These are phyloP conservation scores for Physaria fendleri DNA, from an alignment of 345 rosid genomes.

Conservation along the genomic window DNA sequence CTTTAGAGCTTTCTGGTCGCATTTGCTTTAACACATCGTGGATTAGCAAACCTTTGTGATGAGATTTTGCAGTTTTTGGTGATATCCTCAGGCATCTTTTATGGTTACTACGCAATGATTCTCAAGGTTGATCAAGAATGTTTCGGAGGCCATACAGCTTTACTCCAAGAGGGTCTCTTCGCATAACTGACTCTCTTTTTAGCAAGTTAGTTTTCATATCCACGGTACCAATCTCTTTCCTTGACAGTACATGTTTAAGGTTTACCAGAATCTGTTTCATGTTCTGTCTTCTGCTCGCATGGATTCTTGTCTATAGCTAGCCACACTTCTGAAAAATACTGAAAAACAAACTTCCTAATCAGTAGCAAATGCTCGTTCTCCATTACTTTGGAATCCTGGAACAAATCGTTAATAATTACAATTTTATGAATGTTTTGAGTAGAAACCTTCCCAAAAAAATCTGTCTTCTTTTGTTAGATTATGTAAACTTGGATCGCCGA, in stretches of 20 bases:
- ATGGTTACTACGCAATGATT: conserved; percentile 75
- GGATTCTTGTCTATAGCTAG: conserved; percentile 95
- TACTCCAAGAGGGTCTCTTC: conserved; percentile 92
- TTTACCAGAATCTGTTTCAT: conserved; percentile 22
- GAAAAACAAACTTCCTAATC: conserved; percentile 1
- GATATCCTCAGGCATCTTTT: conserved; percentile 66
- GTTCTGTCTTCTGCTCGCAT: conserved; percentile 61
- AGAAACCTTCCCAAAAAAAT: conserved; percentile 21
- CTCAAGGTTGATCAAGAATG: conserved; percentile 90
- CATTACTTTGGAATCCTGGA: not conserved
- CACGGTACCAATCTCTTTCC: not conserved
- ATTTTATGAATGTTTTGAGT: conserved; percentile 3
- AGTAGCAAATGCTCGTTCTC: conserved; percentile 12
- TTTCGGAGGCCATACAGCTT: conserved; percentile 85
- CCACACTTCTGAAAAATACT: conserved; percentile 58
- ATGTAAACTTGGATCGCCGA: conserved; percentile 38
- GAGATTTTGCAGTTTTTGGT: conserved; percentile 44
- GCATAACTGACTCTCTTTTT: conserved; percentile 84
- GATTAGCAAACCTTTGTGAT: not conserved
- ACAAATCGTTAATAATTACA: conserved; percentile 16
- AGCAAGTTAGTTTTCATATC: conserved; percentile 38
- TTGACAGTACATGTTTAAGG: not conserved
- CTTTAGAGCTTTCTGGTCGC: not conserved
- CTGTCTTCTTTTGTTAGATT: not conserved
- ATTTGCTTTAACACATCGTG: too few relatives aligned